phyloP scores from a whole-genome alignment of 1,139 yeast species.

The Trichomonascaceae sp. region DNA sequence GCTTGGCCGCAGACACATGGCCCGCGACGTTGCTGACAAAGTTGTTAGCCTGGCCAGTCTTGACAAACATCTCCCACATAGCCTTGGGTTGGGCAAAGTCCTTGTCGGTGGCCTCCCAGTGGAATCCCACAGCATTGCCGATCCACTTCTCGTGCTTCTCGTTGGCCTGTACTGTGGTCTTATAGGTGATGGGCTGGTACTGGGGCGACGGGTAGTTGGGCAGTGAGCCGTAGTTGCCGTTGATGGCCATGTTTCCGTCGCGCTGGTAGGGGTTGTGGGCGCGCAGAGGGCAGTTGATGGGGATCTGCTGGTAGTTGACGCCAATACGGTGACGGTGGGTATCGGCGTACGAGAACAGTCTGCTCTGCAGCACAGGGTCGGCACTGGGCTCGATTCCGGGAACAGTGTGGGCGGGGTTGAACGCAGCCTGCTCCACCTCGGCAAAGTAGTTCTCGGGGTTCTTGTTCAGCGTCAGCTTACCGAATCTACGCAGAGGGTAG shows the following conservation, averaged over 20 bases:
- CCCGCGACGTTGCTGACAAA: conserved; percentile 75
- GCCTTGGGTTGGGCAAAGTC: conserved; percentile 61
- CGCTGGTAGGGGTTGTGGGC: conserved; percentile 38
- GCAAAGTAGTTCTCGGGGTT: conserved; percentile 72
- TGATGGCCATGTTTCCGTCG: conserved; percentile 77
- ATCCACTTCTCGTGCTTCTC: conserved; percentile 74
- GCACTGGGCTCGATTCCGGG: conserved; percentile 79
- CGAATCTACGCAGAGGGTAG: conserved; percentile 64
- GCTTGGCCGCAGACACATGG: conserved; percentile 58
- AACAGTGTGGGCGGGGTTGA: conserved; percentile 72
- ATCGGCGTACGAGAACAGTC: conserved; percentile 77
- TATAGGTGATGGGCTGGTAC: conserved; percentile 38
- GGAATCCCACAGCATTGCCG: conserved; percentile 81
- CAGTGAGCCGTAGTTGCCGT: conserved; percentile 63
- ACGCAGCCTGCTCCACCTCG: conserved; percentile 72
- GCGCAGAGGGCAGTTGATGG: conserved; percentile 44
- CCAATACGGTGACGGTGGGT: conserved; percentile 65
- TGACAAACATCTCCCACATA: conserved; percentile 58
- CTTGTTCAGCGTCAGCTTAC: conserved; percentile 53
- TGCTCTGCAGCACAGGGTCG: conserved; percentile 77
- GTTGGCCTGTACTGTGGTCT: conserved; percentile 24
- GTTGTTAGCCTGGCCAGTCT: conserved; percentile 52
- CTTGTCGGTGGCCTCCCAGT: conserved; percentile 62
- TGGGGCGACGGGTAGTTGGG: conserved; percentile 51
- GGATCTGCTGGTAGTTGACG: conserved; percentile 56